Base-by-base conservation (phyloP, 2,329 filamentous ascomycete genomes). In the Botrytis elliptica region DNA sequence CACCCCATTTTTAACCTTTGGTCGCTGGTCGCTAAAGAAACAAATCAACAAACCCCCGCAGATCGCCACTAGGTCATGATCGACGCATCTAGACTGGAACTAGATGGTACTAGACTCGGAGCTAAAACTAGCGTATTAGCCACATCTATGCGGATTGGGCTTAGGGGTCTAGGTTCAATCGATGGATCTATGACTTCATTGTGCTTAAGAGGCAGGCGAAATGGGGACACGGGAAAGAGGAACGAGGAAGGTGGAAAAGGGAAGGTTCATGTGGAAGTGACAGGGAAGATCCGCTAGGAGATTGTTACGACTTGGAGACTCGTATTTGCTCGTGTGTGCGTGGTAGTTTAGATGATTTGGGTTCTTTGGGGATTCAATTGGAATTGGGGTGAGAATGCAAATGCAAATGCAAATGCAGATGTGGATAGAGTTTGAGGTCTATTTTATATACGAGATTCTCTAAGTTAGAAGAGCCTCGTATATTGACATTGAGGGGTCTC, bases 181-280 rank as follows among this genome's bases (percentile, higher is more conserved):
- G n/a, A 40, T n/a, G 25, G 16, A 14, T 55, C 46, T 20, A 67
- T 67, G 65, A 67, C 65, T 40, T 67, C 65, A 67, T 67, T 52
- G 40, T 65, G n/a, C 16, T 67, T 40, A 36, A 29, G n/a, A 65
- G 40, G 16, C 25, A 46, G 40, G 16, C 25, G 18, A 29, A 46
- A 65, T 46, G 40, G 40, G n/a, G n/a, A 44, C 10, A 55, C 12
- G 5, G 22, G 25, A 42, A 42, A 12, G 9, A 16, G 44, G 29
- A 18, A 25, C 3, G 44, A 16, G 33, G 9, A 20, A 18, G 4
- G 7, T 57, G 52, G n/a, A 18, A 55, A 16, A 67, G 12, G 14
- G 16, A 40, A 38, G 20, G 42, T 16, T 25, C 22, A 67, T 55
- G 49, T 55, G 25, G 49, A 25, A n/a, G 25, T 55, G 49, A 55